Evolutionary conservation across 768 basidiomycete genomes (phyloP).

Genomic region (Zangia roseola): DNA sequence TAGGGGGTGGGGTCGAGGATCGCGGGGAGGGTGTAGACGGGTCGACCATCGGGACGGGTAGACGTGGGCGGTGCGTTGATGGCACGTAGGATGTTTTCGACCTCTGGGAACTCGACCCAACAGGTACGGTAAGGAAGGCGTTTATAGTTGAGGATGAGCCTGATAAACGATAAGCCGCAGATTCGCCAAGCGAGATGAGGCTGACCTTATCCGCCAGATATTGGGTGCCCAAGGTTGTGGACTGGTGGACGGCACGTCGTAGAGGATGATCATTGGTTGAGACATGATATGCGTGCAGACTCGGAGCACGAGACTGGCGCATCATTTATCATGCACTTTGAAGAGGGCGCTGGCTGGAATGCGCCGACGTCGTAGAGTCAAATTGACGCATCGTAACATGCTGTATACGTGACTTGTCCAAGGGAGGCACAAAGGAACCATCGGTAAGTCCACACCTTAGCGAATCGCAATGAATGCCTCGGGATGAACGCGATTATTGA

Average conservation of each 20-base stretch:
- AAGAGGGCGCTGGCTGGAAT: not conserved
- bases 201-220: conserved; percentile 68
- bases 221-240: conserved; percentile 77
- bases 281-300: conserved; percentile 30
- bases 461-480: not conserved
- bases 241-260: conserved; percentile 60
- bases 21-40: conserved; percentile 68
- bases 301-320: not conserved
- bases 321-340: not conserved
- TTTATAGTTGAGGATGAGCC: conserved; percentile 77
- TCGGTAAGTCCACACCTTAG: conserved; percentile 13
- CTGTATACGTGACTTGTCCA: conserved; percentile 10
- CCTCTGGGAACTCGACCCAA: conserved; percentile 70
- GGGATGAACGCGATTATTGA: not conserved
- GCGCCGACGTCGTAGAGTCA: not conserved
- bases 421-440: conserved; percentile 10
- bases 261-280: conserved; percentile 57
- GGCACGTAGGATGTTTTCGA: conserved; percentile 56
- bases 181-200: not conserved
- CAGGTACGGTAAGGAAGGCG: conserved; percentile 65
- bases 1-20: conserved; percentile 51
- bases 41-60: conserved; percentile 52
- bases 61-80: conserved; percentile 61
- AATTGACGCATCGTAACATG: not conserved
- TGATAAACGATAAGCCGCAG: conserved; percentile 23